These are phyloP conservation scores for Auricularia cornea DNA, from an alignment of 768 basidiomycete species.

Conservation along the genomic window DNA sequence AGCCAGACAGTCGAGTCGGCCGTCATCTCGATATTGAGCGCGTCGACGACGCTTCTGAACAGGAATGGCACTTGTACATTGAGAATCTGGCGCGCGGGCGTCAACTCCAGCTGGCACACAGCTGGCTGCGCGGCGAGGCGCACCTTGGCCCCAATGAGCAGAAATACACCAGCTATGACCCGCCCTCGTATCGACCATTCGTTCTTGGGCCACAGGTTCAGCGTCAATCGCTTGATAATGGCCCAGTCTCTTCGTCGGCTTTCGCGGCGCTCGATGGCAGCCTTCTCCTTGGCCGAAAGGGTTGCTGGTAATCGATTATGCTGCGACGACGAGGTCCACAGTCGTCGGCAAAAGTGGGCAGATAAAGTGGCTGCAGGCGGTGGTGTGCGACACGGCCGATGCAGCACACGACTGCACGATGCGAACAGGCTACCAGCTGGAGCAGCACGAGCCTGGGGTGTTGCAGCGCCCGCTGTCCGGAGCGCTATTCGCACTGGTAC, in stretches of 20 bases:
- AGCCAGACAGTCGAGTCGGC: constrained; percentile 77
- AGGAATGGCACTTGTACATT: constrained; percentile 98
- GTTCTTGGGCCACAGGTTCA: constrained; percentile 86
- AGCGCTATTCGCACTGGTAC: too few relatives aligned
- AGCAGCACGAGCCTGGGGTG: too few relatives aligned
- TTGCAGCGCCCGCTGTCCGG: too few relatives aligned
- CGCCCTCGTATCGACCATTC: constrained; percentile 76
- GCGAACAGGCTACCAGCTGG: background rate
- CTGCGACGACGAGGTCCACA: background rate
- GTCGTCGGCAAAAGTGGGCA: background rate
- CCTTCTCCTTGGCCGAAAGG: background rate
- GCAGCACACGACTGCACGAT: background rate
- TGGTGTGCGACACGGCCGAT: background rate
- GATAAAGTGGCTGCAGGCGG: background rate
- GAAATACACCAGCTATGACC: constrained; percentile 71
- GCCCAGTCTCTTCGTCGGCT: constrained; percentile 60
- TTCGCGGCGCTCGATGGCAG: background rate
- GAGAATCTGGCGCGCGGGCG: constrained; percentile 45
- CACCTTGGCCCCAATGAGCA: constrained; percentile 84
- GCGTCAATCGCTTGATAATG: constrained; percentile 73
- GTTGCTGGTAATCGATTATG: background rate
- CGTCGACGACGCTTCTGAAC: constrained; percentile 88
- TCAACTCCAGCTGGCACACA: too few relatives aligned
- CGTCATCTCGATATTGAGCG: constrained; percentile 76
- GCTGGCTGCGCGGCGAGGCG: constrained; percentile 17